Percentiles rank a stretch among this genome's conserved stretches.
These are phyloP conservation scores for Ascosphaera pollenicola DNA, from an alignment of 2,329 filamentous ascomycete species.

Conservation along the genomic window DNA sequence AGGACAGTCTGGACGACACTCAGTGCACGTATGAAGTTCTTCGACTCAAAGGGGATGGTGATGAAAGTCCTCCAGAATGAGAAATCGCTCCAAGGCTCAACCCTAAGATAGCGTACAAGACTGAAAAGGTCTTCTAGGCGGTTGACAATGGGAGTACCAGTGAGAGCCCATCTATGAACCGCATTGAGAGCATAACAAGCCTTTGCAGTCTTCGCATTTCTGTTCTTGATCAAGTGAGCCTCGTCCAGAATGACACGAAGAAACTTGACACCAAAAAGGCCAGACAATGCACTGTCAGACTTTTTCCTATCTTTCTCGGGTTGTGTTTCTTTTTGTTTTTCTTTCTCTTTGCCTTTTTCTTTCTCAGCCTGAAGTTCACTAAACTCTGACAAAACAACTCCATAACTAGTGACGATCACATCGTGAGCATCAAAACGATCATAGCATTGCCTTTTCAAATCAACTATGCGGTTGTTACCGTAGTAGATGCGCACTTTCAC, in stretches of 20 bases:
- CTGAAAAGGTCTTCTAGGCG: constrained; percentile 87
- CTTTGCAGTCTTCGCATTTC: constrained; percentile 78
- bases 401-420: constrained; percentile 87
- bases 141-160: constrained; percentile 93
- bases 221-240: constrained; percentile 78
- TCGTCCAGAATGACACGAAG: constrained; percentile 92
- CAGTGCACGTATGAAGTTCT: constrained; percentile 76
- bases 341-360: constrained; percentile 41
- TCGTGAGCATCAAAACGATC: constrained; percentile 63
- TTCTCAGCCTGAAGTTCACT: constrained; percentile 36
- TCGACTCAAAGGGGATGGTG: constrained; percentile 87
- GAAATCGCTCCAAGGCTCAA: constrained; percentile 97
- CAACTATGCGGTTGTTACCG: constrained; percentile 58
- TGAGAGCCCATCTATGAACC: constrained; percentile 76
- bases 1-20: constrained; percentile 95
- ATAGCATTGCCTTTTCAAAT: constrained; percentile 58
- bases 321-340: too few species aligned
- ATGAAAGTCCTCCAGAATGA: constrained; percentile 99
- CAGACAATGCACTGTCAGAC: too few species aligned
- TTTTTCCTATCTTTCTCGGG: too few species aligned
- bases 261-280: constrained; percentile 81
- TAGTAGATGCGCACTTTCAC: constrained; percentile 82
- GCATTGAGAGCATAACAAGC: constrained; percentile 82
- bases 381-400: constrained; percentile 76
- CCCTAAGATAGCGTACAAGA: constrained; percentile 71